A percentile compares a stretch with the other conserved stretches of the same genome.
These are phyloP conservation scores for Arabis alpina DNA, from an alignment of 345 rosid genomes.

Conservation along the genomic window DNA sequence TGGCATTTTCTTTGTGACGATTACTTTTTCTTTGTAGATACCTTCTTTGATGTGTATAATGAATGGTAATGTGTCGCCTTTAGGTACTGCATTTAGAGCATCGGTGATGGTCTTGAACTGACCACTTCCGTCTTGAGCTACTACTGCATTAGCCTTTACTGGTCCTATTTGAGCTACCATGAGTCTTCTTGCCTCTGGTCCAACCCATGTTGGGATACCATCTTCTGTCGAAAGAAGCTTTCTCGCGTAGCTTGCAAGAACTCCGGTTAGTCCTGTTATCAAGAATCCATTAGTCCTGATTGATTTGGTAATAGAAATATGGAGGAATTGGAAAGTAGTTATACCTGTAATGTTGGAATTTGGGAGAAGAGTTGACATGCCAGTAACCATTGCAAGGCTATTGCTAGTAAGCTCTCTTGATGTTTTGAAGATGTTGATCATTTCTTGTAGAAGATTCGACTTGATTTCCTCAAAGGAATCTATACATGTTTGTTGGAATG, in stretches of 20 bases:
- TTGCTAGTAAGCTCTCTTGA: constrained; percentile 66
- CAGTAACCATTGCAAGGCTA: constrained; percentile 69
- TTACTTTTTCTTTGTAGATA: constrained; percentile 61
- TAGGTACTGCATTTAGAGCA: constrained; percentile 58
- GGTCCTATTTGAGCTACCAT: constrained; percentile 35
- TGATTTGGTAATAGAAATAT: neutral
- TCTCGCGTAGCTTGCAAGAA: constrained; percentile 35
- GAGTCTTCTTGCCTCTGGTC: constrained; percentile 43
- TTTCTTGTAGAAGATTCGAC: constrained; percentile 46
- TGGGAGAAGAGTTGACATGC: constrained; percentile 48
- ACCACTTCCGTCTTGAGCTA: constrained; percentile 78
- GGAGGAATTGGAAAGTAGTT: neutral
- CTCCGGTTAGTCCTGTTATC: constrained; percentile 27
- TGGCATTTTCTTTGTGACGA: constrained; percentile 38
- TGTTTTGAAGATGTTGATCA: constrained; percentile 48
- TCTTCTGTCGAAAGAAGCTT: constrained; percentile 45
- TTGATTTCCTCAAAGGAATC: constrained; percentile 69
- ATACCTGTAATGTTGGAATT: constrained; percentile 38
- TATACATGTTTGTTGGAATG: constrained; percentile 74
- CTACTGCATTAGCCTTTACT: constrained; percentile 54
- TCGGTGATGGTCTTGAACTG: constrained; percentile 61
- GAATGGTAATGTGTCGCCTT: constrained; percentile 43
- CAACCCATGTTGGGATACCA: constrained; percentile 58
- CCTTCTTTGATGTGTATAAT: constrained; percentile 75
- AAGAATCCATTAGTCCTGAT: neutral